These are phyloP conservation scores for Telopea speciosissima DNA, from an alignment of 177 flowering plant species.

Conservation along the genomic window DNA sequence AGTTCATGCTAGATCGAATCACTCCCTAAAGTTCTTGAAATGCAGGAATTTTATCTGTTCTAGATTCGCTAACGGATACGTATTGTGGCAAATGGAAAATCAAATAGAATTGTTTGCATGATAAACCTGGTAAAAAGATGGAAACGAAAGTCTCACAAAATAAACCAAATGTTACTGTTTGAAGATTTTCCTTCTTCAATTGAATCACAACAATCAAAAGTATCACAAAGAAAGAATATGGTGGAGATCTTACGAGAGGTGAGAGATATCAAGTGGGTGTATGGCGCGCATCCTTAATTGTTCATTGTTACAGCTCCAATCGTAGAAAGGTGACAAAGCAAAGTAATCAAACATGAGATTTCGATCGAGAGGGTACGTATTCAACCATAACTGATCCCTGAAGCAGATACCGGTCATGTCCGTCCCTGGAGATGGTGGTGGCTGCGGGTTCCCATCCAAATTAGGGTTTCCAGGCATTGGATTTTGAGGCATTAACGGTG, in stretches of 20 bases:
- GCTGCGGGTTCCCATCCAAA: slow-evolving; percentile 36
- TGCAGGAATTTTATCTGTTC: too few relatives aligned
- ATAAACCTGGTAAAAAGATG: too few relatives aligned
- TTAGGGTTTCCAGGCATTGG: slow-evolving; percentile 23
- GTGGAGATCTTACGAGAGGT: slow-evolving; percentile 67
- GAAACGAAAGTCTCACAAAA: too few relatives aligned
- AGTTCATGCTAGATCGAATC: neutral
- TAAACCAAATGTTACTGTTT: too few relatives aligned
- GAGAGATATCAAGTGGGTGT: slow-evolving; percentile 89
- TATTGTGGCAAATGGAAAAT: too few relatives aligned
- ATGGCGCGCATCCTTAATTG: slow-evolving; percentile 68
- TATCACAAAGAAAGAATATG: neutral
- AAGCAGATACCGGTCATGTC: slow-evolving; percentile 99
- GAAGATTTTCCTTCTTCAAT: neutral
- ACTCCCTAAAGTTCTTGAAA: too few relatives aligned
- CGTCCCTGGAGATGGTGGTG: slow-evolving; percentile 69
- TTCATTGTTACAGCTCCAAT: slow-evolving; percentile 81
- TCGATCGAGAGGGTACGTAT: slow-evolving; percentile 85
- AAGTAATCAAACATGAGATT: slow-evolving; percentile 92
- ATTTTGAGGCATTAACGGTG: slow-evolving; percentile 39
- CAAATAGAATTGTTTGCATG: too few relatives aligned
- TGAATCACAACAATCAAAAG: neutral
- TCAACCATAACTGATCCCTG: slow-evolving; percentile 88
- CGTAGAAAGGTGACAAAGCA: slow-evolving; percentile 91
- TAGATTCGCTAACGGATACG: too few relatives aligned